Evolutionary conservation across 2,329 filamentous ascomycete genomes (phyloP).

Genomic region (Ophiostoma triangulosporum): DNA sequence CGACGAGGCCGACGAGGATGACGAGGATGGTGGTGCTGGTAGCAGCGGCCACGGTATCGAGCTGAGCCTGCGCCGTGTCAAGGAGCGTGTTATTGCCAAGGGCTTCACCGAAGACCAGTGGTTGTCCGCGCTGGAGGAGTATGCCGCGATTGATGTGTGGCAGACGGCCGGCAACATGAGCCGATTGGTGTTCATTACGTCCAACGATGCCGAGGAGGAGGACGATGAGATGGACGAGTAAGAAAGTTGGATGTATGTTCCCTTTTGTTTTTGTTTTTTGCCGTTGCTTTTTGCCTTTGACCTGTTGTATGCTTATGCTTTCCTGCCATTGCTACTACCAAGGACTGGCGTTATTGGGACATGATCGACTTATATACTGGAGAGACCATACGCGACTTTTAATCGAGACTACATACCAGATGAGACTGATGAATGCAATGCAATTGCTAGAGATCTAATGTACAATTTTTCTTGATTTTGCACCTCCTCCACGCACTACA

Average conservation of each 20-base stretch:
- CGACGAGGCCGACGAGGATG: slow-evolving; percentile 41
- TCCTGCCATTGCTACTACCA: neutral
- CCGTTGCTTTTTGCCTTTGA: neutral
- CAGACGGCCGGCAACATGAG: slow-evolving; percentile 61
- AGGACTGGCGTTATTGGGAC: neutral
- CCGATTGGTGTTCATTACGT: slow-evolving; percentile 57
- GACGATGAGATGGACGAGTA: slow-evolving; percentile 31
- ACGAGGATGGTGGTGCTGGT: slow-evolving; percentile 35
- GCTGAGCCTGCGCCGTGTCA: slow-evolving; percentile 74
- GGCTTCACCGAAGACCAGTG: slow-evolving; percentile 95
- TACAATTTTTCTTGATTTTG: neutral
- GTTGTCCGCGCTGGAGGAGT: slow-evolving; percentile 74
- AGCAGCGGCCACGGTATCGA: slow-evolving; percentile 35
- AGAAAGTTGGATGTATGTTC: neutral
- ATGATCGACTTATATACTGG: neutral
- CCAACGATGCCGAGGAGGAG: slow-evolving; percentile 34
- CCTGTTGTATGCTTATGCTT: neutral
- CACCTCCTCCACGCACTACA: neutral
- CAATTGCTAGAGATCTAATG: slow-evolving; percentile 1
- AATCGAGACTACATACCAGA: neutral
- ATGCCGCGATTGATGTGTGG: slow-evolving; percentile 75
- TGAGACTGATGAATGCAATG: too few relatives aligned
- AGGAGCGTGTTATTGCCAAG: slow-evolving; percentile 86
- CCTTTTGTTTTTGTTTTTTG: neutral
- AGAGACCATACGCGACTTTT: neutral